These are phyloP conservation scores for Gyrodon tennesseensis DNA, from an alignment of 1,284 basidiomycete species.

Conservation along the genomic window DNA sequence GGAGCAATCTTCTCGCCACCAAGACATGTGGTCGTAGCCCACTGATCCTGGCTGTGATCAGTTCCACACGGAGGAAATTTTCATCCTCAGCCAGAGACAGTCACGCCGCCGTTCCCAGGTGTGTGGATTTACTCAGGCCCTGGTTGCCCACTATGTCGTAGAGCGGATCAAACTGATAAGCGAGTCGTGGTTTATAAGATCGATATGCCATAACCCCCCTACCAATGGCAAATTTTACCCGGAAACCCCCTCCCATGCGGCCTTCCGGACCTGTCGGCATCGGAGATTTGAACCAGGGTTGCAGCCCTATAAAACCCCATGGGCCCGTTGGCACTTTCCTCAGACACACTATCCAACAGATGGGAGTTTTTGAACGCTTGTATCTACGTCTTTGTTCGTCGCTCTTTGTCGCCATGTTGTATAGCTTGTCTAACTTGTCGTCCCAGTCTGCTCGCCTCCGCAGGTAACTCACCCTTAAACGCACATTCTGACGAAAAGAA, in stretches of 20 bases:
- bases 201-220: constrained; percentile 14
- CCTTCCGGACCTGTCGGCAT: constrained; percentile 32
- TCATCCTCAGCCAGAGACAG: not conserved
- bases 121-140: not conserved
- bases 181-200: constrained; percentile 13
- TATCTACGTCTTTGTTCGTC: constrained; percentile 40
- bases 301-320: constrained; percentile 34
- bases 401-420: constrained; percentile 1
- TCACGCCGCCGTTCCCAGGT: not conserved
- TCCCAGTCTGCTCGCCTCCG: constrained; percentile 35
- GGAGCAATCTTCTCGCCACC: constrained; percentile 10
- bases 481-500: constrained; percentile 20
- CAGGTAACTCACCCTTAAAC: constrained; percentile 44
- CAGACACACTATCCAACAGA: constrained; percentile 42
- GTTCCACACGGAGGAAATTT: not conserved
- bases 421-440: constrained; percentile 16
- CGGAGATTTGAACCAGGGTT: constrained; percentile 36
- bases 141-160: not conserved
- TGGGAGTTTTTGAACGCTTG: constrained; percentile 41
- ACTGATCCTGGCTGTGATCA: not conserved
- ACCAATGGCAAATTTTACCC: constrained; percentile 40
- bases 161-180: constrained; percentile 24
- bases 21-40: not conserved
- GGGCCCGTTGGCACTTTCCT: constrained; percentile 1
- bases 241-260: constrained; percentile 25